Conservation (phyloP, 2,329 filamentous ascomycete species). For the Neocucurbitaria cava region DNA sequence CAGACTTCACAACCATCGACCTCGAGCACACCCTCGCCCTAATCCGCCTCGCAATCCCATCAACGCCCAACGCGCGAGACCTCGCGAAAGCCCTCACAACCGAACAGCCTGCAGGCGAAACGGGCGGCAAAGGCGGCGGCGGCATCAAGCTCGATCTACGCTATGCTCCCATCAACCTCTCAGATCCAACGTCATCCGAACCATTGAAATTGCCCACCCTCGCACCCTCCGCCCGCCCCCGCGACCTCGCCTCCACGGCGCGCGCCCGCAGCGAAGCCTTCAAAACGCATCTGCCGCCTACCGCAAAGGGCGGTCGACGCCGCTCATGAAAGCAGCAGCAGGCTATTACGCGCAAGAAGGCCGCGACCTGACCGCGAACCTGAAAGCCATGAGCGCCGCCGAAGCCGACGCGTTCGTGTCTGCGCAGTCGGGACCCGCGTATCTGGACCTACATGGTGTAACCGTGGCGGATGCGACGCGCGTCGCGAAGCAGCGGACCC, state of each 20-base stretch:
- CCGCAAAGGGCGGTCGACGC: conserved; percentile 71
- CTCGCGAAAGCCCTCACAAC: conserved; percentile 63
- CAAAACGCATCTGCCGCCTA: conserved; percentile 65
- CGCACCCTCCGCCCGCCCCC: conserved; percentile 39
- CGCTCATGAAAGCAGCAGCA: conserved; percentile 76
- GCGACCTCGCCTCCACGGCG: conserved; percentile 54
- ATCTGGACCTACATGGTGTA: conserved; percentile 84
- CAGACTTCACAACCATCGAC: conserved; percentile 62
- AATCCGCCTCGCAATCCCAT: conserved; percentile 64
- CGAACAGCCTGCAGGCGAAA: conserved; percentile 41
- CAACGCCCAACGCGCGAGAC: conserved; percentile 64
- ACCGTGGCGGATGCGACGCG: conserved; percentile 80
- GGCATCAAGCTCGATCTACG: conserved; percentile 57
- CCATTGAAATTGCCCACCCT: conserved; percentile 35
- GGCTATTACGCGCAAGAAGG: conserved; percentile 77
- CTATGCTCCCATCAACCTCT: conserved; percentile 52
- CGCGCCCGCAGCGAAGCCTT: conserved; percentile 60
- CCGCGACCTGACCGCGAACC: conserved; percentile 66
- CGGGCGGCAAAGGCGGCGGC: conserved; percentile 47
- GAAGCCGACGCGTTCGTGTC: conserved; percentile 76
- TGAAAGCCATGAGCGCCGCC: conserved; percentile 65
- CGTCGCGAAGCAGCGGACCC: conserved; percentile 73
- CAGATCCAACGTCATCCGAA: conserved; percentile 38
- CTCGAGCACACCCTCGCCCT: conserved; percentile 59
- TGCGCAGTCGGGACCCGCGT: conserved; percentile 69